Evolutionary conservation across 2,329 filamentous ascomycete genomes (phyloP).

Genomic region (Colletotrichum sp.): DNA sequence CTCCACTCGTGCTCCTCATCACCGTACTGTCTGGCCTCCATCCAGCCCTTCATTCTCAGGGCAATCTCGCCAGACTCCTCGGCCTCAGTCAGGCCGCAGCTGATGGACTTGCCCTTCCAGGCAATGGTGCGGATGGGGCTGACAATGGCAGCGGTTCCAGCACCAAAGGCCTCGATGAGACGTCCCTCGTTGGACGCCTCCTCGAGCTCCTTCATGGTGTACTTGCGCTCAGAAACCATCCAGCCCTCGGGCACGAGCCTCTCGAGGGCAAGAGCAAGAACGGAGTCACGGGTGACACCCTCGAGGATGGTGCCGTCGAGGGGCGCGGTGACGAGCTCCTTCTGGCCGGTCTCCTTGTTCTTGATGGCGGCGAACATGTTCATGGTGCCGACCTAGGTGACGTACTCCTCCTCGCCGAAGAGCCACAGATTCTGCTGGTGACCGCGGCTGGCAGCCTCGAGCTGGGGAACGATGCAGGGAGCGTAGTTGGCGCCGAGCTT

Average conservation of each 20-base stretch:
- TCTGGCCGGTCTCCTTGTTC: conserved; percentile 86
- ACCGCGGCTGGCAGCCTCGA: conserved; percentile 86
- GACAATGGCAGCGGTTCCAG: conserved; percentile 93
- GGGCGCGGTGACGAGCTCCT: conserved; percentile 92
- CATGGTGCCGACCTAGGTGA: conserved; percentile 99
- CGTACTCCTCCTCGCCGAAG: conserved; percentile 92
- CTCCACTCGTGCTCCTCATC: conserved; percentile 94
- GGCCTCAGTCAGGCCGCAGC: conserved; percentile 80
- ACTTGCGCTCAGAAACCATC: conserved; percentile 87
- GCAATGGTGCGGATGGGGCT: conserved; percentile 87
- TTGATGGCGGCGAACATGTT: conserved; percentile 91
- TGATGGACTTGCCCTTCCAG: conserved; percentile 82
- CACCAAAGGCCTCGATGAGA: conserved; percentile 90
- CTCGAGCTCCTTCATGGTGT: conserved; percentile 85
- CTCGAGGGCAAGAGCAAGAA: conserved; percentile 86
- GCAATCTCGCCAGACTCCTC: conserved; percentile 91
- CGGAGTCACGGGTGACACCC: conserved; percentile 91
- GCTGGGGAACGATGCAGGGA: conserved; percentile 97
- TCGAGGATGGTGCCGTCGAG: conserved; percentile 96
- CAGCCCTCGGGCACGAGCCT: conserved; percentile 84
- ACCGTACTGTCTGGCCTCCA: conserved; percentile 93
- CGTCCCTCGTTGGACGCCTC: conserved; percentile 85
- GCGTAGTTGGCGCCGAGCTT: conserved; percentile 99
- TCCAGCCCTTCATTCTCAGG: conserved; percentile 92
- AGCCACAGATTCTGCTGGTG: conserved; percentile 99